Conservation (phyloP, 2,329 filamentous ascomycete species). For the Diaporthe sp. region DNA sequence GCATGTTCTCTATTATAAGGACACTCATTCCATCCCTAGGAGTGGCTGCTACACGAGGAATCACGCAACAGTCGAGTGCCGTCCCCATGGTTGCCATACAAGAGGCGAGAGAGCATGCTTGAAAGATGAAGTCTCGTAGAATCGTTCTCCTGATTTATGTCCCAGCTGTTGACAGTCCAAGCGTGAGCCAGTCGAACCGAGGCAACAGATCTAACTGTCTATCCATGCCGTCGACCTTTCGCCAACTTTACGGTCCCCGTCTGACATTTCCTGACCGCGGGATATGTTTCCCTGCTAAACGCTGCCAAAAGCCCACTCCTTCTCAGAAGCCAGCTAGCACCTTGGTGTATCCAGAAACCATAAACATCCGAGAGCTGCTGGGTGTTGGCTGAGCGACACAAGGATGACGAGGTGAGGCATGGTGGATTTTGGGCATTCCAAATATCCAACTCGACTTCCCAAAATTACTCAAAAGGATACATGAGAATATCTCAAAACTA, state of each 20-base stretch:
- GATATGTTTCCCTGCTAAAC: not conserved
- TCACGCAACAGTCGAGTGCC: not conserved
- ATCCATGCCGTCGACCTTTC: too few relatives aligned
- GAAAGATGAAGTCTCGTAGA: not conserved
- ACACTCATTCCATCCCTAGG: not conserved
- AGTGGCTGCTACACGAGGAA: not conserved
- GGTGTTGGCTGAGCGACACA: not conserved
- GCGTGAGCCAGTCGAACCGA: not conserved
- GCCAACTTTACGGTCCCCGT: too few relatives aligned
- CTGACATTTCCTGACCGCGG: not conserved
- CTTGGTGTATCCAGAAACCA: not conserved
- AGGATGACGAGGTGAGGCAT: not conserved
- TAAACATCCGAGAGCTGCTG: not conserved
- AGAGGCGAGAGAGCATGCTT: not conserved
- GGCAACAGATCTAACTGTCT: accelerated
- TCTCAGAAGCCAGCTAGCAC: too few relatives aligned
- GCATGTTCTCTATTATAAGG: not conserved
- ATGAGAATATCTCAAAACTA: too few relatives aligned
- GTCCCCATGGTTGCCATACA: not conserved
- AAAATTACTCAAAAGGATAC: not conserved
- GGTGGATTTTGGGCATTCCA: not conserved
- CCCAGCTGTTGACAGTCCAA: not conserved
- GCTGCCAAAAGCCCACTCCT: too few relatives aligned
- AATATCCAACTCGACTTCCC: not conserved
- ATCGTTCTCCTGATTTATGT: not conserved